Conservation (phyloP, 2,329 filamentous ascomycete genomes). For the Rutstroemia sp. region DNA sequence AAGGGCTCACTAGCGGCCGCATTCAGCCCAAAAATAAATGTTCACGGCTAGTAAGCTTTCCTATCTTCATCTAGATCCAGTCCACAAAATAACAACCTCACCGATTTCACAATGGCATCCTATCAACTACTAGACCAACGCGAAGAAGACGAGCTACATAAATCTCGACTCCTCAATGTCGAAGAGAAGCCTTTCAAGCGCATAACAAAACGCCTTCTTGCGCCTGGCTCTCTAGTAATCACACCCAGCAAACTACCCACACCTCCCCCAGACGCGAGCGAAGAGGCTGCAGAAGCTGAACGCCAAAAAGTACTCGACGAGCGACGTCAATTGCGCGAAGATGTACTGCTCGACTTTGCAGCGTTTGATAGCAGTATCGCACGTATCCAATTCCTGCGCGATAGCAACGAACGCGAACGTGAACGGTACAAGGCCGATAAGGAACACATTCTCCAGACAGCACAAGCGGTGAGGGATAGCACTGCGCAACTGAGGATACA, state of each 20-base stretch:
- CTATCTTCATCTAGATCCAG: not conserved
- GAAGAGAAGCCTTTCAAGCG: slow-evolving; percentile 91
- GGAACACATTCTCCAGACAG: slow-evolving; percentile 67
- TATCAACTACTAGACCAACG: slow-evolving; percentile 67
- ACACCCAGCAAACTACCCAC: slow-evolving; percentile 50
- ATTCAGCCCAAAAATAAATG: not conserved
- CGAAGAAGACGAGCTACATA: slow-evolving; percentile 80
- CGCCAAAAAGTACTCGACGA: slow-evolving; percentile 45
- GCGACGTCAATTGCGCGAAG: slow-evolving; percentile 67
- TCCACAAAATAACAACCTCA: not conserved
- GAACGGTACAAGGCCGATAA: slow-evolving; percentile 78
- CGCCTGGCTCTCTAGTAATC: slow-evolving; percentile 57
- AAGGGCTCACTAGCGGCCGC: slow-evolving; percentile 2
- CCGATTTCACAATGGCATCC: slow-evolving; percentile 35
- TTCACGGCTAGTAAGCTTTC: too few species aligned
- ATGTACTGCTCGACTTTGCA: slow-evolving; percentile 80
- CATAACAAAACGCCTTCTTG: slow-evolving; percentile 72
- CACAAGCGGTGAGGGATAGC: slow-evolving; percentile 68
- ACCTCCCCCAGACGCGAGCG: slow-evolving; percentile 54
- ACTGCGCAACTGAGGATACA: slow-evolving; percentile 66
- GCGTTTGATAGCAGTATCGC: slow-evolving; percentile 80
- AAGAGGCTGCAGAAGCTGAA: slow-evolving; percentile 35
- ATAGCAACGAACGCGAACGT: slow-evolving; percentile 76
- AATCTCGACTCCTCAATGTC: slow-evolving; percentile 75
- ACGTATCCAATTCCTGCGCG: slow-evolving; percentile 78